phyloP scores from a whole-genome alignment of 2,329 filamentous ascomycete species.

The Fusarium sp. region DNA sequence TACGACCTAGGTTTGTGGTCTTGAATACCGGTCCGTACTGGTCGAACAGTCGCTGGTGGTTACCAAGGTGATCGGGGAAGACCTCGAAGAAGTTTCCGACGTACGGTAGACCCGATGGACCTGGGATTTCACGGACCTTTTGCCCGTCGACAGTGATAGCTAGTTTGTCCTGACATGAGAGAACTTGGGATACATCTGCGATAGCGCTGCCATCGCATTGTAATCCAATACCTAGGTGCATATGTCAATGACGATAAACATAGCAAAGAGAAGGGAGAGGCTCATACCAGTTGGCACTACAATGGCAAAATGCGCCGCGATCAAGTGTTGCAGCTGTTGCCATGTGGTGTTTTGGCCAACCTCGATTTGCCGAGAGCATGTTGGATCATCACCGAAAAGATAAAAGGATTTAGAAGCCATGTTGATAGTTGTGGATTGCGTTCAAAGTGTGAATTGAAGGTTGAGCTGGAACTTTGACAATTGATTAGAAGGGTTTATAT shows the following conservation, averaged over 20 bases:
- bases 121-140: constrained; percentile 58
- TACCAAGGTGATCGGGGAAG: constrained; percentile 66
- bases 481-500: too few species aligned
- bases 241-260: not conserved
- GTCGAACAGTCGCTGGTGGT: constrained; percentile 63
- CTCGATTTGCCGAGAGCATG: constrained; percentile 48
- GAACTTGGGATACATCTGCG: constrained; percentile 19
- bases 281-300: not conserved
- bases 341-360: constrained; percentile 46
- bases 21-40: constrained; percentile 61
- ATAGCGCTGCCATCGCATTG: not conserved
- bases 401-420: constrained; percentile 53
- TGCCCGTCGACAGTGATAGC: constrained; percentile 60
- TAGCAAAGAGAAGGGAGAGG: not conserved
- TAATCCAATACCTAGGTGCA: not conserved
- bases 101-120: constrained; percentile 56
- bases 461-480: too few species aligned
- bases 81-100: constrained; percentile 64
- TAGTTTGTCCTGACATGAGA: constrained; percentile 46
- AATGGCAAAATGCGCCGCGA: constrained; percentile 47
- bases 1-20: constrained; percentile 61
- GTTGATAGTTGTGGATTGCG: not conserved
- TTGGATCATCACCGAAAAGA: constrained; percentile 52
- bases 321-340: constrained; percentile 50
- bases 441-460: too few species aligned